Evolutionary conservation across 2,329 filamentous ascomycete species (phyloP).

Genomic region (Lachnellula cervina): DNA sequence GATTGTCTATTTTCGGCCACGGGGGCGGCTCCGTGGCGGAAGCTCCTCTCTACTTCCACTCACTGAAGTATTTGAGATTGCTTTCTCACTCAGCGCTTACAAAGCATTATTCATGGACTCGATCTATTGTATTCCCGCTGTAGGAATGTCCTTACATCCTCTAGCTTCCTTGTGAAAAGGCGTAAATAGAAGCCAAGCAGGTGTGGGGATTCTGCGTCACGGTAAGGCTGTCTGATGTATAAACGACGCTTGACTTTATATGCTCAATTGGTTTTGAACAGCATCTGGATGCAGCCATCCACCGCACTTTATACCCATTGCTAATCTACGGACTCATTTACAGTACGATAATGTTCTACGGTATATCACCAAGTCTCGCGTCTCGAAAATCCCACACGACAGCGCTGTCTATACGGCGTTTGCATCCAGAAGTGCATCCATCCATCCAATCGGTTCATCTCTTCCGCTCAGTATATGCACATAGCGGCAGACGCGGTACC

Average conservation of each 20-base stretch:
- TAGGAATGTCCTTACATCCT: neutral
- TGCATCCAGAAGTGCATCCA: too few relatives aligned
- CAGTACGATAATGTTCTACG: too few relatives aligned
- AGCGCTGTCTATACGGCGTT: too few relatives aligned
- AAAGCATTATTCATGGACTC: neutral
- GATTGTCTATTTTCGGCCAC: neutral
- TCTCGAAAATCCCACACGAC: too few relatives aligned
- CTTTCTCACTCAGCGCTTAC: neutral
- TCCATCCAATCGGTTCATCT: too few relatives aligned
- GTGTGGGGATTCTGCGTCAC: neutral
- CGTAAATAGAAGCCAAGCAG: neutral
- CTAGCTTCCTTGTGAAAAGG: neutral
- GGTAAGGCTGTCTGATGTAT: neutral
- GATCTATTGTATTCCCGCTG: neutral
- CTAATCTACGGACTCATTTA: too few relatives aligned
- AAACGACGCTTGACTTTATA: neutral
- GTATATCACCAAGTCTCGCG: too few relatives aligned
- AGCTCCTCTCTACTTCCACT: neutral
- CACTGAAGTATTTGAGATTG: neutral
- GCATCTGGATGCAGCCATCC: neutral
- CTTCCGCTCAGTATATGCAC: too few relatives aligned
- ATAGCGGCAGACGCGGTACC: too few relatives aligned
- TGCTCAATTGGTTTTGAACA: neutral
- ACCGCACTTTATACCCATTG: neutral
- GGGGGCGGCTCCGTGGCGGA: neutral